Evolutionary conservation across 2,329 filamentous ascomycete genomes (phyloP), one percentile per base, ranked within the genome.

Genomic region (Hypoxylon rubiginosum): DNA sequence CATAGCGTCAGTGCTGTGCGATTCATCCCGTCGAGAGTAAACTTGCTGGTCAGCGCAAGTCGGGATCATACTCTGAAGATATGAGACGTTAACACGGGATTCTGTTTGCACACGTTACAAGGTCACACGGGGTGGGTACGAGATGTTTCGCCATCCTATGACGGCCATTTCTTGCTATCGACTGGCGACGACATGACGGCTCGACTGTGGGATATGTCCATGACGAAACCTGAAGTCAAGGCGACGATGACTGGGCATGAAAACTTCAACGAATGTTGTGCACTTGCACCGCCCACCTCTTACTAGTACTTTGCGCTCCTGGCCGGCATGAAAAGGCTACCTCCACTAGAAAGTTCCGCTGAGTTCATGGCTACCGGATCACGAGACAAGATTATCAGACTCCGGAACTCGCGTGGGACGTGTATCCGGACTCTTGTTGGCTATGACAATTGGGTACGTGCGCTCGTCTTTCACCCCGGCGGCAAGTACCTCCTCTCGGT

Each of bases 371-470:
- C 94, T 0, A 97, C 94, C 0, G 95, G 93, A 10, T 92, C 91
- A 7, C 85, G 95, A 77, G 95, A 97, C 79, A 97, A 97, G 82
- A 91, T 90, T 0, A 97, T 98, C 76, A 90, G 90, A 73, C 81
- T 98, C 5, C 97, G 94, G 93, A 93, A 97, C 77, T 86, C 90
- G 9, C 88, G 93, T 58, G 95, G 95, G 32, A 93, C 91, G 10
- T 88, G 93, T 68, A 89, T 97, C 76, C 95, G 93, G 77, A 96
- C 92, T 0, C 84, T 98, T 1, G 82, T 89, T 0, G 95, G 95
- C 1, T 95, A 97, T 77, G 94, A 97, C 78, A 97, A 97, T 77
- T 98, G 95, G 95, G 89, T 98, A 7, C 89, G 93, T 32, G 91
- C 87, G 0, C 80, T 97, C 5, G 89, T 93, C 9, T 98, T 97